phyloP scores from a whole-genome alignment of 257 asterid genomes.

The Solanum bukasovii region DNA sequence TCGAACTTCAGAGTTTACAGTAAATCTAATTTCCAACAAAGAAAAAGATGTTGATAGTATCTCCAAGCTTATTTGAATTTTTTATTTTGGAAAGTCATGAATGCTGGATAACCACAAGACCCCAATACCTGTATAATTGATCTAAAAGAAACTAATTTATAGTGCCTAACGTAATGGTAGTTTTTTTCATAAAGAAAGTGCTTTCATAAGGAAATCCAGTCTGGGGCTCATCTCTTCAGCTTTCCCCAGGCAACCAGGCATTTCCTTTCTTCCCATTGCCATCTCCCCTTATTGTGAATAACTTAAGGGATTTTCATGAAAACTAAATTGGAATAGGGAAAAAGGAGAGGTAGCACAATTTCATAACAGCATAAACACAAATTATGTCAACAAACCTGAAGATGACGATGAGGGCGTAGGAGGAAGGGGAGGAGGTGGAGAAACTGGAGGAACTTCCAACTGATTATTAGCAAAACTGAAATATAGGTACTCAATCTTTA shows the following conservation, averaged over 20 bases:
- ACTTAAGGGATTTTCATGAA: background rate
- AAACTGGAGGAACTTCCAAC: conserved; percentile 40
- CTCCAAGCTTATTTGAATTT: background rate
- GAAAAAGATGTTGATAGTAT: background rate
- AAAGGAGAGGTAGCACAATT: background rate
- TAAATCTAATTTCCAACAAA: background rate
- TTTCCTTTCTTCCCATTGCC: background rate
- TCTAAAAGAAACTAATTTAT: background rate
- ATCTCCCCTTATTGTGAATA: background rate
- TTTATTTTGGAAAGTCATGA: background rate
- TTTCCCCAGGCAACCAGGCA: background rate
- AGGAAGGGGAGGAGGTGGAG: conserved; percentile 66
- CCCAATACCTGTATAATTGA: background rate
- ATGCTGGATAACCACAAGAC: background rate
- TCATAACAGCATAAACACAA: background rate
- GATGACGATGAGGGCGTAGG: conserved; percentile 44
- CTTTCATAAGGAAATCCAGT: background rate
- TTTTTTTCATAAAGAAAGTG: background rate
- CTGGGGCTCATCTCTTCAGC: background rate
- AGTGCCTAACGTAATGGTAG: background rate
- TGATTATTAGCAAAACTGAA: conserved; percentile 58
- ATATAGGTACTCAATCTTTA: conserved; percentile 14
- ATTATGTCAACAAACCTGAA: conserved; percentile 24
- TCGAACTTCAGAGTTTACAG: background rate
- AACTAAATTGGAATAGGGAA: background rate